Percentiles rank a stretch among this genome's conserved stretches.
Conservation (phyloP, 1,284 basidiomycete genomes). For the Polyporus tsugae region DNA sequence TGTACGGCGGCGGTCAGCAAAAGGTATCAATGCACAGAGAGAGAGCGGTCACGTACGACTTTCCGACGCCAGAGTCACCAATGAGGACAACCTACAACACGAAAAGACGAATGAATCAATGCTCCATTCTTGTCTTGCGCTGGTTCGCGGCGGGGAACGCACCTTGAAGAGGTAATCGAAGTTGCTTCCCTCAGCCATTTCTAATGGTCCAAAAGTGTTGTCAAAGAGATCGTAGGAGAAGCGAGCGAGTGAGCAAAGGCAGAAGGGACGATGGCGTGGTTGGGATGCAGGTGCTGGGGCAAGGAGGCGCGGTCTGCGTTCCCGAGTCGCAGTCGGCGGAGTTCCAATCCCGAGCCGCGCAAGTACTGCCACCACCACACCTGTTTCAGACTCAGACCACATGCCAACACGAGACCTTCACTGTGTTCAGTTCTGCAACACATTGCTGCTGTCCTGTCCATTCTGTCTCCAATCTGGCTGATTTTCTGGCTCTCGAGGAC, state of each 20-base stretch:
- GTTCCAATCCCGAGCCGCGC: slow-evolving; percentile 26
- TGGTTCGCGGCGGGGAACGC: slow-evolving; percentile 31
- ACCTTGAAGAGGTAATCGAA: slow-evolving; percentile 98
- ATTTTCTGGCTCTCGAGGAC: not conserved
- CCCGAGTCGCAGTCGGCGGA: slow-evolving; percentile 31
- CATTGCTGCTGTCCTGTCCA: not conserved
- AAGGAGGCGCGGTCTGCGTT: slow-evolving; percentile 14
- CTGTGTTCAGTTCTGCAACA: not conserved
- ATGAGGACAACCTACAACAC: slow-evolving; percentile 88
- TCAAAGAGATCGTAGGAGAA: slow-evolving; percentile 23
- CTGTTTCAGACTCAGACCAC: not conserved
- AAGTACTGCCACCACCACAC: slow-evolving; percentile 11
- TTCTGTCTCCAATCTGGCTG: not conserved
- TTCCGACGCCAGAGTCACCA: slow-evolving; percentile 99
- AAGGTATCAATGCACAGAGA: not conserved
- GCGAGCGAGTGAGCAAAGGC: slow-evolving; percentile 22
- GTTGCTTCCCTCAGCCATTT: slow-evolving; percentile 90
- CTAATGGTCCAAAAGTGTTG: slow-evolving; percentile 42
- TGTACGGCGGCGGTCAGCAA: slow-evolving; percentile 20
- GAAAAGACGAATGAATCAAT: slow-evolving; percentile 19
- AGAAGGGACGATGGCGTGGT: slow-evolving; percentile 20
- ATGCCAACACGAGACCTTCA: not conserved
- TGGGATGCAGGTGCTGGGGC: slow-evolving; percentile 23
- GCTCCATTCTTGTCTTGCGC: slow-evolving; percentile 10
- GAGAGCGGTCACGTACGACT: slow-evolving; percentile 74